Evolutionary conservation across 192 early-diverging fungal genomes (phyloP).

Genomic region (Allomyces macrogynus): DNA sequence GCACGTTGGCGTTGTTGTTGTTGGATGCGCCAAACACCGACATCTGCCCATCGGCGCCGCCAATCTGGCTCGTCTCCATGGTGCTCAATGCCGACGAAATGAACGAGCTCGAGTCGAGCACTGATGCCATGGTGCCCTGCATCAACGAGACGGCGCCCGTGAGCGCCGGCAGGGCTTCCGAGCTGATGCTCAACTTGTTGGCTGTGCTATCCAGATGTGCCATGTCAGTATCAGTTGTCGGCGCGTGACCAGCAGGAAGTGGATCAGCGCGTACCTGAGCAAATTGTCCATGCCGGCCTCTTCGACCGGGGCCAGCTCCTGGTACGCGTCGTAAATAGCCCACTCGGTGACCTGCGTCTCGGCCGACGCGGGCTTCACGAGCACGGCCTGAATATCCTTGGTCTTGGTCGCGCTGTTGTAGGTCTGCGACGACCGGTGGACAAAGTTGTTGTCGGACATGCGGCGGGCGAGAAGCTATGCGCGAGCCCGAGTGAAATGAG

Average conservation of each 20-base stretch:
- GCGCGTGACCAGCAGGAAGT: no score
- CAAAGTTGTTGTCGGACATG: constrained; percentile 31
- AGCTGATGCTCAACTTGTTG: no score
- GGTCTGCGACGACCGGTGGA: constrained; percentile 28
- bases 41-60: neutral
- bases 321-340: constrained; percentile 25
- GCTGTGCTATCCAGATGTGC: no score
- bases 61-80: neutral
- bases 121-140: neutral
- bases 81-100: neutral
- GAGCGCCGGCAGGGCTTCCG: neutral
- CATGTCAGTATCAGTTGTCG: no score
- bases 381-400: constrained; percentile 32
- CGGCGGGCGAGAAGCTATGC: constrained; percentile 17
- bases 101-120: neutral
- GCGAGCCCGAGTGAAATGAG: neutral
- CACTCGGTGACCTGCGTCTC: constrained; percentile 23
- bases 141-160: neutral
- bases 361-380: constrained; percentile 13
- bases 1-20: neutral
- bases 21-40: neutral
- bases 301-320: neutral
- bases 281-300: neutral
- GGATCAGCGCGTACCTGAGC: no score
- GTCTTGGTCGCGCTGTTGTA: constrained; percentile 20